Evolutionary conservation across 352 stramenopile species (phyloP).

Genomic region (Phytophthora idaei): DNA sequence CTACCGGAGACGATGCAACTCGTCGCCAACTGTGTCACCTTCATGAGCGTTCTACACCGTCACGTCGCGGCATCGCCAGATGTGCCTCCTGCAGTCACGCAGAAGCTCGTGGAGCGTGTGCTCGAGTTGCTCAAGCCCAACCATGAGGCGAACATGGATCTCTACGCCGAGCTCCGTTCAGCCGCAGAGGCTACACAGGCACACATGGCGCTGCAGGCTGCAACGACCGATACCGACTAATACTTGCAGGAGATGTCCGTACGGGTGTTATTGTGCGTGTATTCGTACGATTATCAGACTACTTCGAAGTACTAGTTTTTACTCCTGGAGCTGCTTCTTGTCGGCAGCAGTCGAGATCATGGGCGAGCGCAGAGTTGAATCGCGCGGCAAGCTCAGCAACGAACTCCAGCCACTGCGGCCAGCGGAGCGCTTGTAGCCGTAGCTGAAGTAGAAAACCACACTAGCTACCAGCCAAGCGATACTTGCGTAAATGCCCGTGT

Average conservation of each 20-base stretch:
- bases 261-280: constrained; percentile 3
- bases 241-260: not conserved
- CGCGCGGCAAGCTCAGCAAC: constrained; percentile 53
- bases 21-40: constrained; percentile 56
- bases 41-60: constrained; percentile 59
- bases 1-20: constrained; percentile 55
- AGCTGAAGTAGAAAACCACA: constrained; percentile 78
- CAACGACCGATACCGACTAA: constrained; percentile 20
- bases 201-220: constrained; percentile 31
- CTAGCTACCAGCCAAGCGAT: constrained; percentile 60
- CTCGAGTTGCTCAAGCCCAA: constrained; percentile 61
- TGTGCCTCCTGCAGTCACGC: constrained; percentile 54
- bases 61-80: constrained; percentile 26
- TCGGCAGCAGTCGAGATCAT: constrained; percentile 50
- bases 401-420: constrained; percentile 66
- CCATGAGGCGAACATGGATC: constrained; percentile 64
- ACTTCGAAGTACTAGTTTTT: constrained; percentile 1
- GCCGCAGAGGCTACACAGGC: constrained; percentile 40
- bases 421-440: constrained; percentile 73
- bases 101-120: constrained; percentile 69
- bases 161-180: constrained; percentile 59
- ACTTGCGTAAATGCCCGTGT: constrained; percentile 55
- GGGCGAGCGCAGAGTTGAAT: constrained; percentile 51
- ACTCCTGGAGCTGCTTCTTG: constrained; percentile 51
- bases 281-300: constrained; percentile 27